Evolutionary conservation across 1,139 yeast genomes (phyloP).

Genomic region (Eremothecium cymbalariae): DNA sequence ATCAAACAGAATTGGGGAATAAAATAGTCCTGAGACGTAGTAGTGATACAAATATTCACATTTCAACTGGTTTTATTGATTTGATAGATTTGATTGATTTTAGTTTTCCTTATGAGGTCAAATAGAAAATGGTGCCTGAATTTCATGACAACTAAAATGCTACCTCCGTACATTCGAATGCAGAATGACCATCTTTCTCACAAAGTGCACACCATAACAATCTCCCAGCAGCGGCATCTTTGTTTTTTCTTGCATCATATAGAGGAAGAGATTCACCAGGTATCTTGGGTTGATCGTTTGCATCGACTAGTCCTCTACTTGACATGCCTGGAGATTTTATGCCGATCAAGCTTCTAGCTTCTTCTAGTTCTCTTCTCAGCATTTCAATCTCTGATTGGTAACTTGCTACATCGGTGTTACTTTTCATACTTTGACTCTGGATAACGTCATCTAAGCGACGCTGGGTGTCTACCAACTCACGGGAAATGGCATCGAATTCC

Average conservation of each 20-base stretch:
- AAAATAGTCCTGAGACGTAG: too few relatives aligned
- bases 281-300: constrained; percentile 8
- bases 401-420: background rate
- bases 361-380: constrained; percentile 23
- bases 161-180: constrained; percentile 77
- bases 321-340: constrained; percentile 12
- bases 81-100: too few relatives aligned
- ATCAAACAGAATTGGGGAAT: too few relatives aligned
- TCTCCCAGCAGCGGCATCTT: constrained; percentile 70
- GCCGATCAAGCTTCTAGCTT: constrained; percentile 13
- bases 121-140: too few relatives aligned
- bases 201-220: constrained; percentile 86
- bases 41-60: too few relatives aligned
- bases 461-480: constrained; percentile 17
- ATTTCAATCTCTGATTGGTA: constrained; percentile 1
- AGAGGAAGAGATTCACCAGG: constrained; percentile 43
- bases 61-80: too few relatives aligned
- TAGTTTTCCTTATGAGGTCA: too few relatives aligned
- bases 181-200: constrained; percentile 81
- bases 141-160: constrained; percentile 4
- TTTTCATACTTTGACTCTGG: background rate
- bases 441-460: constrained; percentile 9
- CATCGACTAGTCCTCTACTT: constrained; percentile 9
- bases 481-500: constrained; percentile 21
- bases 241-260: constrained; percentile 41